These are phyloP conservation scores for Sequoia sempervirens DNA, from an alignment of 75 land plant genomes.

Conservation along the genomic window DNA sequence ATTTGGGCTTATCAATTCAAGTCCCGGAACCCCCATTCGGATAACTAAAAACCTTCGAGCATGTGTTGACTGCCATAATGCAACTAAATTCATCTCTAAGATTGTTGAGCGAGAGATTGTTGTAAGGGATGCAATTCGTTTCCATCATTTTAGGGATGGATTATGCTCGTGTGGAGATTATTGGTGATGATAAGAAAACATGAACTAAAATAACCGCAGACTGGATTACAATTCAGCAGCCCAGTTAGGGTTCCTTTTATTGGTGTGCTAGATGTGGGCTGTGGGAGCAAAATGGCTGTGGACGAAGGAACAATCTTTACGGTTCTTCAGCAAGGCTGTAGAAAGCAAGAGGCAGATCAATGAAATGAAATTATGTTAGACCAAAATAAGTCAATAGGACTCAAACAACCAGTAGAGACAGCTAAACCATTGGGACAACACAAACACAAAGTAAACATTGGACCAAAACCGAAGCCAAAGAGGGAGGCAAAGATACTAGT, in stretches of 20 bases:
- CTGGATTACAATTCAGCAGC: not conserved
- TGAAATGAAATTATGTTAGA: not conserved
- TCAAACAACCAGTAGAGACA: not conserved
- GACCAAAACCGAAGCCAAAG: not conserved
- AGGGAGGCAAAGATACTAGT: not conserved
- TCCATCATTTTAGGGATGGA: constrained; percentile 13
- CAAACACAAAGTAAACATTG: not conserved
- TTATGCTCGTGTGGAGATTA: constrained; percentile 20
- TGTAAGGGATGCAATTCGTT: constrained; percentile 6
- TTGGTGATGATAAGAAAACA: constrained; percentile 3
- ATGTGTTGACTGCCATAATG: constrained; percentile 15
- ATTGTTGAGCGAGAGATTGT: constrained; percentile 11
- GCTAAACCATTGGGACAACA: not conserved
- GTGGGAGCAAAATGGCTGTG: not conserved
- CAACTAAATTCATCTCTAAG: constrained; percentile 14
- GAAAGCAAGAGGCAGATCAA: not conserved
- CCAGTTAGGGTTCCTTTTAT: not conserved
- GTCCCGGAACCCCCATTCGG: constrained; percentile 11
- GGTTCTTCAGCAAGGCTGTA: not conserved
- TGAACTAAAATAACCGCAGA: not conserved
- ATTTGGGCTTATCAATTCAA: constrained; percentile 9
- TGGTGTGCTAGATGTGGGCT: not conserved
- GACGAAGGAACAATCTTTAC: not conserved
- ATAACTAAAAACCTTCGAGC: constrained; percentile 10
- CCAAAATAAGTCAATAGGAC: not conserved